These are phyloP conservation scores for Ilyonectria destructans DNA, from an alignment of 2,329 filamentous ascomycete species.

Conservation along the genomic window DNA sequence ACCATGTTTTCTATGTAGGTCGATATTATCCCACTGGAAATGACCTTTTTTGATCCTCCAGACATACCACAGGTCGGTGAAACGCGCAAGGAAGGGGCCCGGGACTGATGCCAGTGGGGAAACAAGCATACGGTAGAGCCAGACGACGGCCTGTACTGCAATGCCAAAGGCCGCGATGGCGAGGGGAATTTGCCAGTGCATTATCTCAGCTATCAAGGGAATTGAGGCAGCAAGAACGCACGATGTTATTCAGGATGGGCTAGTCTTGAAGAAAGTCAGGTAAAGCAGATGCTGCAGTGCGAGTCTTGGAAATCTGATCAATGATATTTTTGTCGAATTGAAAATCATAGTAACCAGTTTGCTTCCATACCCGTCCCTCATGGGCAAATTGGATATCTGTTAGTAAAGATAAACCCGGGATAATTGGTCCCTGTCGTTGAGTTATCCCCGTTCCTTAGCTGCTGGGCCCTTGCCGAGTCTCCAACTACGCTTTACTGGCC, in stretches of 20 bases:
- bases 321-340: too few relatives aligned
- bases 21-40: conserved; percentile 17
- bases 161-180: background rate
- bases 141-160: conserved; percentile 3
- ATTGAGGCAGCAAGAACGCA: background rate
- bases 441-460: too few relatives aligned
- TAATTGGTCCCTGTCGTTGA: too few relatives aligned
- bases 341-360: too few relatives aligned
- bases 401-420: too few relatives aligned
- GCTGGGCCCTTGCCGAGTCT: too few relatives aligned
- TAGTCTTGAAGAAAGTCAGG: background rate
- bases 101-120: conserved; percentile 18
- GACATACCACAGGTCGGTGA: conserved; percentile 22
- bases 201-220: background rate
- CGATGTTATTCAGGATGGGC: background rate
- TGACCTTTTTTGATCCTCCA: conserved; percentile 10
- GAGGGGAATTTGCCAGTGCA: conserved; percentile 6
- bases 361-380: too few relatives aligned
- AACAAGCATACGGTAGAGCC: background rate
- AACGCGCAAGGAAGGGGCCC: conserved; percentile 16
- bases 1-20: conserved; percentile 19
- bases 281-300: too few relatives aligned
- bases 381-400: too few relatives aligned
- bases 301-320: too few relatives aligned
- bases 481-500: too few relatives aligned